A percentile compares a stretch with the other conserved stretches of the same genome.
Evolutionary conservation across 306 rosid species (phyloP).

Genomic region (Castanospermum australe): DNA sequence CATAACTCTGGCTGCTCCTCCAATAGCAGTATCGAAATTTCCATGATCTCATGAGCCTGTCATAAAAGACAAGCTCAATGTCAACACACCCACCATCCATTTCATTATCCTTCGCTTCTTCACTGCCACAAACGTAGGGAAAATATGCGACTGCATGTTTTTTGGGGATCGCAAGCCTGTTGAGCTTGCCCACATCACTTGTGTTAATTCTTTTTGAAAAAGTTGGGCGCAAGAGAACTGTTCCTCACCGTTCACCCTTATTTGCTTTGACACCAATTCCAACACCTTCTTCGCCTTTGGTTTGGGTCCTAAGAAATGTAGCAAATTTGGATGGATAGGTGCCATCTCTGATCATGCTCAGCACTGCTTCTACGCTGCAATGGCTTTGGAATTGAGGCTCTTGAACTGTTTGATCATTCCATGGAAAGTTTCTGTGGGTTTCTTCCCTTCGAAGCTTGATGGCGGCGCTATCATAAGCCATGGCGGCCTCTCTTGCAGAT

Average conservation of each 20-base stretch:
- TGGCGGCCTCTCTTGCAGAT: constrained; percentile 68
- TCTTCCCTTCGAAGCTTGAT: constrained; percentile 71
- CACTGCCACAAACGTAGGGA: constrained; percentile 36
- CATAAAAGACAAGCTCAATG: constrained; percentile 45
- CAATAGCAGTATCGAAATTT: constrained; percentile 68
- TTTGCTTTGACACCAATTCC: neutral
- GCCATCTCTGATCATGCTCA: constrained; percentile 81
- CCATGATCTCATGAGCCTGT: constrained; percentile 54
- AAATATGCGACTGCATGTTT: constrained; percentile 70
- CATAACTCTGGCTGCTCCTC: constrained; percentile 77
- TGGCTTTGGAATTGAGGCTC: constrained; percentile 69
- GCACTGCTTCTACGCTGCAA: constrained; percentile 42
- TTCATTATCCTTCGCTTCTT: neutral
- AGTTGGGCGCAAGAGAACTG: constrained; percentile 47
- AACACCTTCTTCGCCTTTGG: constrained; percentile 10
- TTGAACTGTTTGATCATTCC: constrained; percentile 54
- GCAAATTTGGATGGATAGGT: constrained; percentile 63
- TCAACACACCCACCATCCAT: constrained; percentile 1
- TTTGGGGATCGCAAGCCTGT: constrained; percentile 81
- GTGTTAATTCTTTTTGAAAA: constrained; percentile 80
- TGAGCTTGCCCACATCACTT: constrained; percentile 85
- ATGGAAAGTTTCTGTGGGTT: constrained; percentile 66
- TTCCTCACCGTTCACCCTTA: constrained; percentile 29
- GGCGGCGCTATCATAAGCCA: constrained; percentile 84
- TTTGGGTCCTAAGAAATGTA: constrained; percentile 35